Base-by-base conservation (phyloP, 2,329 filamentous ascomycete species). In the Chrysoporthe puriensis region DNA sequence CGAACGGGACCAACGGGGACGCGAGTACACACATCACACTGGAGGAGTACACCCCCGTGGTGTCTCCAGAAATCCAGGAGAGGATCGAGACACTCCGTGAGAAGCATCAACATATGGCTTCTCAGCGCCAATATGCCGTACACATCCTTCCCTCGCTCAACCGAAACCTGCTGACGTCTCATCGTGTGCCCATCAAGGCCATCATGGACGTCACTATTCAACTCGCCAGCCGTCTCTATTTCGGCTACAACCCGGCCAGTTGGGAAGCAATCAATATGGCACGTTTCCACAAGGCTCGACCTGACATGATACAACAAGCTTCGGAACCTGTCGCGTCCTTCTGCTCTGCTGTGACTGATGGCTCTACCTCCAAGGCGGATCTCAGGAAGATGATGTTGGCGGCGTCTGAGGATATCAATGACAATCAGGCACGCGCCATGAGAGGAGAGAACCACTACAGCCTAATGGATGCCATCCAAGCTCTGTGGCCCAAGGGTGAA, bases 231-330 rank as follows among this genome's bases (percentile, higher is more conserved):
- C 63, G 66, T n/a, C 65, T 71, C 21, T 70, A 71, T 67, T 73
- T 72, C n/a, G 72, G 71, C n/a, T 56, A 64, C 64, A 71, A 70
- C 57, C 68, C 70, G 3, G 63, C 64, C 18, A 70, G 69, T 58
- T 73, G 71, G 71, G 71, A 73, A 63, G 61, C 72, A 13, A 62
- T 73, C 32, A 71, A 70, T 8, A 71, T 71, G 62, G 62, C 67
- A 32, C 72, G 72, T 61, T 73, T 71, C 66, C 72, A 73, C 67
- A 68, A 67, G 43, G 71, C 71, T 40, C 71, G 72, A 3, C 70
- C 71, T 13, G 72, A 73, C 50, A 69, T 72, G 32, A 67, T 72
- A 16, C 72, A 73, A 57, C 67, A 72, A 13, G 68, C 64, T 18
- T 70, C 66, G 8, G 62, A 61, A 13, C 40, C 65, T 6, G 70